These are phyloP conservation scores for Sinapis alba DNA, from an alignment of 441 rosid species.

Conservation along the genomic window DNA sequence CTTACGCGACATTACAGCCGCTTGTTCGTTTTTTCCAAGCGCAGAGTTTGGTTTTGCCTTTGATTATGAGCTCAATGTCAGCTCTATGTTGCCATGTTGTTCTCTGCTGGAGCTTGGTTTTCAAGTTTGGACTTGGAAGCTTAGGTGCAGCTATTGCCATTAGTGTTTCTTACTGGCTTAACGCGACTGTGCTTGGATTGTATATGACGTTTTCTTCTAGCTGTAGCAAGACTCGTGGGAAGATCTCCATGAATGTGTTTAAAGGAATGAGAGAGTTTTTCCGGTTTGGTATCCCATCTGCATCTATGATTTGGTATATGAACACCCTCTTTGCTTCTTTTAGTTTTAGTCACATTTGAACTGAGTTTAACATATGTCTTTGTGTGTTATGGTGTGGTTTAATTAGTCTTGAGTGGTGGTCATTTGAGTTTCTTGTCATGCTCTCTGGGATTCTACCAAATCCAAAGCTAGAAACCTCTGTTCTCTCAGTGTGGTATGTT, in stretches of 20 bases:
- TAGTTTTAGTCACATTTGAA: too few species aligned
- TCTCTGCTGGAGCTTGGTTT: conserved; percentile 67
- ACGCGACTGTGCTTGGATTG: conserved; percentile 51
- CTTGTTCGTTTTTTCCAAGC: conserved; percentile 61
- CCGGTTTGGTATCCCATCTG: conserved; percentile 76
- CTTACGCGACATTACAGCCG: conserved; percentile 61
- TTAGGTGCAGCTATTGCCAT: conserved; percentile 72
- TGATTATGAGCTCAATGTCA: conserved; percentile 57
- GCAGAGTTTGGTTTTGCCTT: conserved; percentile 66
- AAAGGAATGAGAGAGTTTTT: conserved; percentile 67
- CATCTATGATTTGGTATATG: conserved; percentile 82
- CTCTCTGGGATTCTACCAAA: conserved; percentile 65
- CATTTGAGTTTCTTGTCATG: conserved; percentile 63
- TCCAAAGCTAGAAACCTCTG: conserved; percentile 72
- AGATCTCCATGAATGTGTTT: conserved; percentile 53
- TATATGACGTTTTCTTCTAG: conserved; percentile 62
- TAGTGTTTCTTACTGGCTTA: conserved; percentile 69
- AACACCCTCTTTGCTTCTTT: background rate
- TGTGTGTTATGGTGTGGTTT: conserved; percentile 12
- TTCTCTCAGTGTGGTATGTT: conserved; percentile 68
- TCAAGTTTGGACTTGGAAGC: conserved; percentile 52
- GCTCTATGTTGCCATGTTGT: conserved; percentile 55
- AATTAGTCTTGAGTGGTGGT: conserved; percentile 75
- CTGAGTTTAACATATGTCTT: background rate
- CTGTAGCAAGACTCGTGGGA: conserved; percentile 54